phyloP scores from a whole-genome alignment of 257 asterid species.

The Linaria vulgaris region DNA sequence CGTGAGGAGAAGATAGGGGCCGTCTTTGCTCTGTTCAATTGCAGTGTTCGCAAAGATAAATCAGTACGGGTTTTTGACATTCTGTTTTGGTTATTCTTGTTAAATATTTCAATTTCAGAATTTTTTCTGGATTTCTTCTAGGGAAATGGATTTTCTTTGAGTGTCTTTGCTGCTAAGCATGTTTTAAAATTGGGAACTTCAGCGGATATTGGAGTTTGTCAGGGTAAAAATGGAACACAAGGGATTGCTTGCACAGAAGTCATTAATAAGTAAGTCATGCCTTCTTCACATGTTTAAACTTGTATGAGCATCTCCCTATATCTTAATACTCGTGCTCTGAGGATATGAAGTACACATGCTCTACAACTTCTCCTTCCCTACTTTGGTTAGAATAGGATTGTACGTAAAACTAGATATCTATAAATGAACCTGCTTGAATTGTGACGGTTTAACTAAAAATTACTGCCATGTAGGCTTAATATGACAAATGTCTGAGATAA shows the following conservation, averaged over 20 bases:
- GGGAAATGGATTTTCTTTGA: constrained; percentile 80
- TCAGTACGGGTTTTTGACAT: constrained; percentile 43
- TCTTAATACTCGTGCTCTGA: neutral
- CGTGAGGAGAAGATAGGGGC: constrained; percentile 65
- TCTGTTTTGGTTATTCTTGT: constrained; percentile 10
- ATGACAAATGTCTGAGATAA: too few relatives aligned
- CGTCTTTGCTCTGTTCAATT: constrained; percentile 71
- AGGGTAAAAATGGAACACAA: constrained; percentile 71
- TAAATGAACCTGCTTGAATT: too few relatives aligned
- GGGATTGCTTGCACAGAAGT: constrained; percentile 63
- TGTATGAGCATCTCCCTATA: too few relatives aligned
- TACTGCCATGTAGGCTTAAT: too few relatives aligned
- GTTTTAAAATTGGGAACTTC: constrained; percentile 78
- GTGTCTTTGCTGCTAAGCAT: constrained; percentile 68
- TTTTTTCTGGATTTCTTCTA: constrained; percentile 31
- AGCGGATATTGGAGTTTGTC: constrained; percentile 76
- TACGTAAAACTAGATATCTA: too few relatives aligned
- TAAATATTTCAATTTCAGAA: constrained; percentile 11
- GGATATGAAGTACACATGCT: neutral
- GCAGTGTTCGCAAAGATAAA: constrained; percentile 68
- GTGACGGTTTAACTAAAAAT: too few relatives aligned
- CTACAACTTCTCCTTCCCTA: too few relatives aligned
- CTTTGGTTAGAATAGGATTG: too few relatives aligned
- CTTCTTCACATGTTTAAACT: constrained; percentile 12
- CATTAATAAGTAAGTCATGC: constrained; percentile 57